phyloP scores from a whole-genome alignment of 345 rosid species.

The Gossypium herbaceum region DNA sequence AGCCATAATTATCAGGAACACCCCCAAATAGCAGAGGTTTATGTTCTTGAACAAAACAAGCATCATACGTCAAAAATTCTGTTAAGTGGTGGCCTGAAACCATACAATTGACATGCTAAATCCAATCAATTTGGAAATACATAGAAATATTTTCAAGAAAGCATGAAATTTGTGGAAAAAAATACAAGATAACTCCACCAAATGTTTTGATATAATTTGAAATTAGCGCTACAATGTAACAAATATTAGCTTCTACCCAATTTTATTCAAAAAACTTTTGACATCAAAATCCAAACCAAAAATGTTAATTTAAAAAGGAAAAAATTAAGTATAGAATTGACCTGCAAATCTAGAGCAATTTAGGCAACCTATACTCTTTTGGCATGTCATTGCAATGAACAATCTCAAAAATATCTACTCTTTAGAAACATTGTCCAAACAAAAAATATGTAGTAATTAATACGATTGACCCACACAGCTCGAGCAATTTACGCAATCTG shows the following conservation, averaged over 20 bases:
- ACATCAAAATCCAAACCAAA: not conserved
- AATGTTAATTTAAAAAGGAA: not conserved
- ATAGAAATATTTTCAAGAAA: slow-evolving; percentile 6
- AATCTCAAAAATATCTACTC: not conserved
- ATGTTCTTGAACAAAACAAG: slow-evolving; percentile 18
- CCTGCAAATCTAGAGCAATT: not conserved
- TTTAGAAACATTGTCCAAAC: too few species aligned
- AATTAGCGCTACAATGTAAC: not conserved
- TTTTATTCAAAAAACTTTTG: not conserved
- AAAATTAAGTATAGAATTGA: not conserved
- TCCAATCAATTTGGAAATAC: slow-evolving; percentile 7
- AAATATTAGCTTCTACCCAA: not conserved
- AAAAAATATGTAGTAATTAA: too few species aligned
- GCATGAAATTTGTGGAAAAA: not conserved
- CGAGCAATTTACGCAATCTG: not conserved
- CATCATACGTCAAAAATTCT: slow-evolving; percentile 16
- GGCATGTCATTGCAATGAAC: not conserved
- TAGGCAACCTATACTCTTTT: not conserved
- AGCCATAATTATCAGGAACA: slow-evolving; percentile 6
- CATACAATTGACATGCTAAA: slow-evolving; percentile 14
- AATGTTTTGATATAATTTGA: not conserved
- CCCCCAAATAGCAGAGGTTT: slow-evolving; percentile 1
- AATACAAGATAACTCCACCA: not conserved
- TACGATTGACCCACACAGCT: not conserved
- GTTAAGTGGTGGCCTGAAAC: slow-evolving; percentile 7